Base-by-base conservation (phyloP, 192 early-diverging fungal genomes). In the Backusella australiensis region DNA sequence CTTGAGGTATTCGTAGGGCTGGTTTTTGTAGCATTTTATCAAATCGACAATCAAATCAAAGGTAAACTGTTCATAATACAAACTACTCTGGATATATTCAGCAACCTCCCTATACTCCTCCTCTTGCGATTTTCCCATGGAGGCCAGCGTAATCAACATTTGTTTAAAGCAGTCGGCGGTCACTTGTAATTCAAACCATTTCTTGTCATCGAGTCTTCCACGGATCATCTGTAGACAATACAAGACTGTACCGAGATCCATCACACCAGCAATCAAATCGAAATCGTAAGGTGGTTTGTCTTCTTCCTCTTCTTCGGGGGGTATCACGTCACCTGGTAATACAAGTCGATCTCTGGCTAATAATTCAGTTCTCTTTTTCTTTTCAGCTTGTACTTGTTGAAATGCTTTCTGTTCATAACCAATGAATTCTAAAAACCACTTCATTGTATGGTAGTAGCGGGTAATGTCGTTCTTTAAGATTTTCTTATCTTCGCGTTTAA, bases 1-100 rank as follows among this genome's bases (percentile, higher is more conserved):
- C 72, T 88, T 71, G 46, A 94, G 76, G 68, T 91, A 91, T 17
- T 65, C 73, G 12, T 23, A 73, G 0, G 87, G 84, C 65, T 89
- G 85, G 7, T 14, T 73, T 14, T 80, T 90, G 82, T 86, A 91
- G 9, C 73, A 67, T 35, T 81, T 78, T 4, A 86, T 78, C 9
- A 93, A 72, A 4, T 87, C 81, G 11, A 86, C 65, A 68, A 92
- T 80, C 11, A 90, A 34, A n/a, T 94, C 92, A 5, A 93, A 75
- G 0, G 85, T 87, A 0, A 84, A 81, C 14, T 88, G 83, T 52
- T 93, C 91, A 75, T 94, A 91, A 38, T 91, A 94, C 32, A 94
- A 72, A 69, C 93, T 93, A 71, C 86, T 88, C 78, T 93, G 93
- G 34, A 93, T 83, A 73, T 86, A 85, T 34, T 88, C 85, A 2